A percentile compares a stretch with the other conserved stretches of the same genome.
These are phyloP conservation scores for Agaricus sinodeliciosus DNA, from an alignment of 768 basidiomycete genomes.

Conservation along the genomic window DNA sequence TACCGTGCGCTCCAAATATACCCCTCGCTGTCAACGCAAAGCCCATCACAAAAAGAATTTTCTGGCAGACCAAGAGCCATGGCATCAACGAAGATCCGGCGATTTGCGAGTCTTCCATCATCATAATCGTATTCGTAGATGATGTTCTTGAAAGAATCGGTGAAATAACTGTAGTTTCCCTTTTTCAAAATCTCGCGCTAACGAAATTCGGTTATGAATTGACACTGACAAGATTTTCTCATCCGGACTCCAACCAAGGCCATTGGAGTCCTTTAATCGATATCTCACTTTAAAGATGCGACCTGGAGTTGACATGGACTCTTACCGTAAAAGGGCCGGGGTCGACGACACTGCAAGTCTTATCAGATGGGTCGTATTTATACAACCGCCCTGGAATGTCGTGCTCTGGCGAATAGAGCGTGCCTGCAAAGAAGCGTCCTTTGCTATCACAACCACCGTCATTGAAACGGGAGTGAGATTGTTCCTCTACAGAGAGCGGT, in stretches of 20 bases:
- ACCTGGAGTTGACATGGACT: not conserved
- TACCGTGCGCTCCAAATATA: conserved; percentile 60
- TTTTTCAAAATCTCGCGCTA: not conserved
- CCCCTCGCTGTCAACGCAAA: conserved; percentile 59
- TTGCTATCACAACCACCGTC: conserved; percentile 62
- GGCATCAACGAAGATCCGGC: conserved; percentile 52
- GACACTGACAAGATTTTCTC: conserved; percentile 49
- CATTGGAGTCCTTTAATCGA: conserved; percentile 48
- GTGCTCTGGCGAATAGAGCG: conserved; percentile 43
- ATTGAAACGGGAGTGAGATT: conserved; percentile 52
- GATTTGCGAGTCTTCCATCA: conserved; percentile 48
- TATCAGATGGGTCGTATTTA: conserved; percentile 46
- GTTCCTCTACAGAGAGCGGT: conserved; percentile 40
- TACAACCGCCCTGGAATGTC: conserved; percentile 51
- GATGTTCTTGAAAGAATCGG: conserved; percentile 57
- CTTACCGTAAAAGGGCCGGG: conserved; percentile 60
- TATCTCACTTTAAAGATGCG: conserved; percentile 6
- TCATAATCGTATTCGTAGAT: conserved; percentile 67
- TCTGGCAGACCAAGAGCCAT: conserved; percentile 43
- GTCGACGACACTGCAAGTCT: conserved; percentile 46
- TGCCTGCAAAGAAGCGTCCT: conserved; percentile 65
- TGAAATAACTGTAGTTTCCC: conserved; percentile 50
- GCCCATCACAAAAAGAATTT: conserved; percentile 54
- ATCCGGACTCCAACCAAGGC: conserved; percentile 58
- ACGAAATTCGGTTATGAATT: conserved; percentile 2